Evolutionary conservation across 2,329 filamentous ascomycete species (phyloP).

Genomic region (Alternaria tenuissima): DNA sequence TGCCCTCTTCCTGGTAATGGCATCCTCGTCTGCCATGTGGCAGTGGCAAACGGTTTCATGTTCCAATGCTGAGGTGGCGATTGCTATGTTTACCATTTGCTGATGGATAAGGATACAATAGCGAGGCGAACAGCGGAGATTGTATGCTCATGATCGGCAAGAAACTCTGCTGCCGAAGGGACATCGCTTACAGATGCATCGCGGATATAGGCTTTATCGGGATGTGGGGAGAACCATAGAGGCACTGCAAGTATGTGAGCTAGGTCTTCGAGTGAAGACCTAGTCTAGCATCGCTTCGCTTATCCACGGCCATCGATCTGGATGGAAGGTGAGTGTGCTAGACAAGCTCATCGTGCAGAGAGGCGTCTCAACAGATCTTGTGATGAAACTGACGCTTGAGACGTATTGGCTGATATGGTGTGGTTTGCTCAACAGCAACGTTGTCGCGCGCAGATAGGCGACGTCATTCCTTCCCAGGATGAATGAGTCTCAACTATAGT

Average conservation of each 20-base stretch:
- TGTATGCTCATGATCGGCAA: slow-evolving; percentile 1
- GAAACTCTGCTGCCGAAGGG: neutral
- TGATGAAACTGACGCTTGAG: neutral
- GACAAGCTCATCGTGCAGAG: slow-evolving; percentile 7
- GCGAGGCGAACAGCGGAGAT: neutral
- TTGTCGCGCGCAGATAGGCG: neutral
- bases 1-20: neutral
- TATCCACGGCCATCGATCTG: slow-evolving; percentile 2
- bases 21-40: slow-evolving; percentile 17
- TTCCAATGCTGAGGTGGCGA: slow-evolving; percentile 8
- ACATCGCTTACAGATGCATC: slow-evolving; percentile 7
- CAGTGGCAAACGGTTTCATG: slow-evolving; percentile 12
- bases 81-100: slow-evolving; percentile 7
- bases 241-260: neutral
- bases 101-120: neutral
- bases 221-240: slow-evolving; percentile 2
- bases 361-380: slow-evolving; percentile 8
- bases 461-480: neutral
- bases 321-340: neutral
- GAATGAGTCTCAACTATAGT: neutral
- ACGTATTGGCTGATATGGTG: neutral
- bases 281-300: slow-evolving; percentile 2
- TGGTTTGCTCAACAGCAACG: neutral
- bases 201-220: slow-evolving; percentile 10
- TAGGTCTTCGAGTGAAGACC: neutral